Base-by-base conservation (phyloP, 352 stramenopile species). In the Saprolegnia parasitica region DNA sequence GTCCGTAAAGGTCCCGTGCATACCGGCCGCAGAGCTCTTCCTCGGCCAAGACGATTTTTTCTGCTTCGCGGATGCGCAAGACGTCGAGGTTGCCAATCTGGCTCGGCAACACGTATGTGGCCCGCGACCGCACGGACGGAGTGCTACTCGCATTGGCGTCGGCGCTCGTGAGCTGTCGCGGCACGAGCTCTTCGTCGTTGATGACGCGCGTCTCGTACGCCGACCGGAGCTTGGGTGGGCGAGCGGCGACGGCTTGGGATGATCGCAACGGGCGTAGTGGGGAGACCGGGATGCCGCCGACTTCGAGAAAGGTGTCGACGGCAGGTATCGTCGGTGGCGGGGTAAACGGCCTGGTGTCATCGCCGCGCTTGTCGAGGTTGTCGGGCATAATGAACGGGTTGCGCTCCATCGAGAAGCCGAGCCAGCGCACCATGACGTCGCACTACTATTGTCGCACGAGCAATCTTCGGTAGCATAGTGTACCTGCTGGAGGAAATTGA, bases 321-420 rank as follows among this genome's bases (percentile, higher is more conserved):
- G 26, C n/a, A 18, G n/a, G n/a, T n/a, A n/a, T n/a, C n/a, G n/a
- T 16, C 52, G 32, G 52, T 8, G 8, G 8, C 52, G 32, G 16
- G 16, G 32, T 8, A 8, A 58, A 58, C 32, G 23, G 8, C 32
- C 18, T 20, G 46, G 21, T 21, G 9, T 87, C 55, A 45, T 81
- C 72, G 0, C 56, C 57, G 26, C 76, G 79, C 18, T 72, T 80
- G 35, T 96, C 85, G 6, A 97, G 73, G 23, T 91, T 91, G 10
- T 95, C 65, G 0, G 88, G 86, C 0, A 97, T 66, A 20, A 96
- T 68, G 56, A 98, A 98, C 20, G 91, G 91, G 64, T 98, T 98
- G 1, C 91, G 80, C 29, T 81, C 60, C 8, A 97, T 73, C 0
- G 78, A 81, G 67, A 97, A 96, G 0, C 87, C 86, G 21, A 97